A percentile compares a stretch with the other conserved stretches of the same genome.
These are phyloP conservation scores for Sporothrix globosa DNA, from an alignment of 2,329 filamentous ascomycete species.

Conservation along the genomic window DNA sequence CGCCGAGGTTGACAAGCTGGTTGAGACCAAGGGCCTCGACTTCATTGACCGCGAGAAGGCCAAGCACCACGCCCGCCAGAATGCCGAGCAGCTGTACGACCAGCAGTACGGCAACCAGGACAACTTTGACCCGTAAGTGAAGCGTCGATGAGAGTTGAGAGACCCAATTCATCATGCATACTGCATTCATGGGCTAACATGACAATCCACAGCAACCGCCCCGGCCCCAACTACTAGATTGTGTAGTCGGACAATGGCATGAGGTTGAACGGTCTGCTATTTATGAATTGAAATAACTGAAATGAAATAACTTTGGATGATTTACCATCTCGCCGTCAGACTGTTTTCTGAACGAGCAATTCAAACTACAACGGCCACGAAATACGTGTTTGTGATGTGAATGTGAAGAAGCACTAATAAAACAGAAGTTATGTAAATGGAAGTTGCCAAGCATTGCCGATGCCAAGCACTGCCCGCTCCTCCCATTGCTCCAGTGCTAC, in stretches of 20 bases:
- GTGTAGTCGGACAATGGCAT: too few species aligned
- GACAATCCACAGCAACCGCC: neutral
- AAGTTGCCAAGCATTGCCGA: neutral
- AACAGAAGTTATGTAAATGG: too few species aligned
- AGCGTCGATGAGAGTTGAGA: too few species aligned
- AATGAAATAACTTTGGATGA: constrained; percentile 19
- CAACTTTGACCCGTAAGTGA: constrained; percentile 61
- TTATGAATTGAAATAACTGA: constrained; percentile 6
- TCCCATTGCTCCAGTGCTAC: too few species aligned
- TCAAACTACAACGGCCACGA: neutral
- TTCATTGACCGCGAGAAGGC: constrained; percentile 61
- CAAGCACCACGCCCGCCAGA: constrained; percentile 61
- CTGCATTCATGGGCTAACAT: too few species aligned
- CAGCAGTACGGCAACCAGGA: constrained; percentile 59
- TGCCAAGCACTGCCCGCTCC: neutral
- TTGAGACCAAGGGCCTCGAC: constrained; percentile 70
- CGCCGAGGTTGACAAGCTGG: constrained; percentile 75
- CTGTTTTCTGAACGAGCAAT: constrained; percentile 15
- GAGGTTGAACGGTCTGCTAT: too few species aligned
- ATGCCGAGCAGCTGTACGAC: constrained; percentile 64
- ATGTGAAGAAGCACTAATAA: too few species aligned
- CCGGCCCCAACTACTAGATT: constrained; percentile 25
- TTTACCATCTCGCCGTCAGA: neutral
- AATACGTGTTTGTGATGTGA: neutral
- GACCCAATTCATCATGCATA: too few species aligned